Percentiles rank a stretch among this genome's conserved stretches.
Conservation (phyloP, 768 basidiomycete genomes). For the Kwoniella sp. region DNA sequence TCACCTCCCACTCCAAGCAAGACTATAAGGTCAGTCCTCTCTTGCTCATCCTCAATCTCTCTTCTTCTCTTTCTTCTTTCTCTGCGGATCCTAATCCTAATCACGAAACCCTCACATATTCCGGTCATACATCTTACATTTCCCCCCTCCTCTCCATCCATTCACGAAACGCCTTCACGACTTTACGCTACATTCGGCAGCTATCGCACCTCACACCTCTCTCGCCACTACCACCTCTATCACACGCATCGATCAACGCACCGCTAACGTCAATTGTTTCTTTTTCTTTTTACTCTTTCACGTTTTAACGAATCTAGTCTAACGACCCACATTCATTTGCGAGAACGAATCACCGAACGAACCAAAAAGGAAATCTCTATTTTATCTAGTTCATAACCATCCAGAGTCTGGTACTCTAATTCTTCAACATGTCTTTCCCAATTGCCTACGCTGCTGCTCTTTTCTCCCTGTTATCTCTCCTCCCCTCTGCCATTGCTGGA, state of each 20-base stretch:
- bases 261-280: conserved; percentile 2
- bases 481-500: conserved; percentile 25
- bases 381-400: background rate
- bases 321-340: conserved; percentile 5
- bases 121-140: too few species aligned
- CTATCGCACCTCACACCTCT: background rate
- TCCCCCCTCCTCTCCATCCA: background rate
- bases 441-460: conserved; percentile 24
- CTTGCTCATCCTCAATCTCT: background rate
- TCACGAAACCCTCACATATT: too few species aligned
- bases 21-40: conserved; percentile 1
- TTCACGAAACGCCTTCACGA: background rate
- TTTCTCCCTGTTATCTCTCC: conserved; percentile 24
- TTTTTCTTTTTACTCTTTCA: background rate
- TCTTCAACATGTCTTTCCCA: conserved; percentile 25
- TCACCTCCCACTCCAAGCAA: background rate
- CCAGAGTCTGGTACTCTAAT: conserved; percentile 29
- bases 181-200: conserved; percentile 3
- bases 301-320: conserved; percentile 5
- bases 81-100: too few species aligned
- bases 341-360: conserved; percentile 1
- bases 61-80: conserved; percentile 12
- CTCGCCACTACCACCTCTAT: background rate
- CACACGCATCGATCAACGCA: background rate
- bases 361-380: background rate